Evolutionary conservation across 805 yeast genomes (phyloP), one percentile per base, ranked within the genome.

Genomic region (Candida michaelii): DNA sequence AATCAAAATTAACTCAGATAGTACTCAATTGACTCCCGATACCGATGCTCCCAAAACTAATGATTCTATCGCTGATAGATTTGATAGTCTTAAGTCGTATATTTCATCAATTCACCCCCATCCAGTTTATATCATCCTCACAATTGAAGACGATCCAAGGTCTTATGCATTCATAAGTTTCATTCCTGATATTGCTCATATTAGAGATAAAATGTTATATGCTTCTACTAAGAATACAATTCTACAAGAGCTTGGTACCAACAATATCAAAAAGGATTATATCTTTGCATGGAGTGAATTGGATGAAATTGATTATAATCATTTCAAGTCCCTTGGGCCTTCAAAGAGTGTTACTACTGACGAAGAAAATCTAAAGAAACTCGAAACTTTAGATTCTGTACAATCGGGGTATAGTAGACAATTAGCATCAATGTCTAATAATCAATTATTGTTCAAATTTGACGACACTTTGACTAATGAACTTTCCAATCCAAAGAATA

Each of bases 181-280:
- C 65, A 90, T 91, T 40, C 97, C 99, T 0, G 97, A 91, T 59
- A 62, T 63, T 39, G 86, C 97, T 7, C 80, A 83, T 2, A 90
- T 91, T 29, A 77, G 89, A 44, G 74, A 77, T 43, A 93, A 91
- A 61, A 93, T 93, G 97, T 71, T 93, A 37, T 93, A 90, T 60
- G 98, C 98, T 4, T 87, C 97, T 2, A 82, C 95, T 9, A 88
- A 88, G 47, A 84, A 80, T 59, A 80, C 93, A 1, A 63, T 93
- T 27, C 65, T 86, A 43, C 79, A 85, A 51, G 83, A 84, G 48
- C 70, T 91, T 30, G 97, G 97, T 7, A 75, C 76, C 4, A 75
- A 73, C 43, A 64, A 66, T 41, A 77, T 82, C 60, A 56, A 67
- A 30, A 73, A 75, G 42, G 54, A 47, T 29, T 53, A 62, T 39